A percentile compares a stretch with the other conserved stretches of the same genome.
Conservation (phyloP, 2,329 filamentous ascomycete species). For the Dendryphion nanum region DNA sequence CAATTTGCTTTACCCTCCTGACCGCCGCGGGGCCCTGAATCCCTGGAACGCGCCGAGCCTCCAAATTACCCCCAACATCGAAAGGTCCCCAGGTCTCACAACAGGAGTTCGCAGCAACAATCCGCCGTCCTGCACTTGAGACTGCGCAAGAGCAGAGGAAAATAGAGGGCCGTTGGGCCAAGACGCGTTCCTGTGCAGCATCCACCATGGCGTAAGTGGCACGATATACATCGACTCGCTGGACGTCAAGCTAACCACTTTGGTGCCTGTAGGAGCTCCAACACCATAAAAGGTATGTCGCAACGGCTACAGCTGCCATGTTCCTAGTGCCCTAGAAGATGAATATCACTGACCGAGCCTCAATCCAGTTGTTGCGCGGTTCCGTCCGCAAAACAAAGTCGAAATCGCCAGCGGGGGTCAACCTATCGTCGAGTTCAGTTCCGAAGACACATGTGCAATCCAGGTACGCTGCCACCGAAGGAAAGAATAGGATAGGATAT, state of each 20-base stretch:
- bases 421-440: conserved; percentile 85
- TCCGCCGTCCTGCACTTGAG: conserved; percentile 10
- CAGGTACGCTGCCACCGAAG: conserved; percentile 61
- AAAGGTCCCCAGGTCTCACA: conserved; percentile 34
- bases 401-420: conserved; percentile 88
- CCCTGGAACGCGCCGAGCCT: conserved; percentile 30
- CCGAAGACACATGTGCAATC: conserved; percentile 83
- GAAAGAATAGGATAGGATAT: not conserved
- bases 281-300: conserved; percentile 47
- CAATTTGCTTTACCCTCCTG: conserved; percentile 30
- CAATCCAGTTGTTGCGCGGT: conserved; percentile 82
- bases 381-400: conserved; percentile 93
- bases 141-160: conserved; percentile 13
- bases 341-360: conserved; percentile 14
- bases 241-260: conserved; percentile 42
- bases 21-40: conserved; percentile 29
- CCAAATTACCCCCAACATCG: conserved; percentile 16
- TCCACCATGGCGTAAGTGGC: conserved; percentile 41
- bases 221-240: conserved; percentile 3
- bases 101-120: conserved; percentile 28
- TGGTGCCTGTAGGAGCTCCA: conserved; percentile 37
- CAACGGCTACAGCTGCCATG: not conserved
- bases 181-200: conserved; percentile 21
- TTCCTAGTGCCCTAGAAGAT: not conserved
- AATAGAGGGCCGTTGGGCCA: conserved; percentile 37